A percentile compares a stretch with the other conserved stretches of the same genome.
Conservation (phyloP, 108 stramenopile species). For the Stephanodiscus triporus region DNA sequence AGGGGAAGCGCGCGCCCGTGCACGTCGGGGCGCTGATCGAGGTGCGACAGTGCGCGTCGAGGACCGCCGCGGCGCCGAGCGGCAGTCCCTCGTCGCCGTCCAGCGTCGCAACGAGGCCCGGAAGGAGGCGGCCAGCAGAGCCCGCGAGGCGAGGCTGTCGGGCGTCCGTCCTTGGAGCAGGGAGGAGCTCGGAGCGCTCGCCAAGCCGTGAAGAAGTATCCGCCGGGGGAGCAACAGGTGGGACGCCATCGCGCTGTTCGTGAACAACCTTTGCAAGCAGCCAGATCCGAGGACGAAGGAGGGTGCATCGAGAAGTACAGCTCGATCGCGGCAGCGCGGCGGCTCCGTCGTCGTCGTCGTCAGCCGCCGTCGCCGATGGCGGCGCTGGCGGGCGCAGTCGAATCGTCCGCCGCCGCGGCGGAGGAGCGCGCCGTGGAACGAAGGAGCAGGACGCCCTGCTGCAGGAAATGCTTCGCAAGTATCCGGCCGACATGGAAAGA, state of each 20-base stretch:
- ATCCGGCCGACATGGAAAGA: constrained; percentile 96
- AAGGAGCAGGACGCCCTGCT: constrained; percentile 91
- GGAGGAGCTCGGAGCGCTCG: constrained; percentile 89
- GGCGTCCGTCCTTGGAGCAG: constrained; percentile 82
- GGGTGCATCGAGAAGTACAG: constrained; percentile 94
- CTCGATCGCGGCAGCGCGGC: constrained; percentile 45
- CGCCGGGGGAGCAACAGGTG: constrained; percentile 94
- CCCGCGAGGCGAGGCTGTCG: constrained; percentile 45
- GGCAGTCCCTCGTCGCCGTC: constrained; percentile 41
- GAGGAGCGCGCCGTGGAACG: constrained; percentile 69
- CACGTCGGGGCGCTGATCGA: constrained; percentile 37
- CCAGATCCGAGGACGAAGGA: constrained; percentile 87
- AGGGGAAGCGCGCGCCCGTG: constrained; percentile 20
- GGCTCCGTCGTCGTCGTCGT: neutral
- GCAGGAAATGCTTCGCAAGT: constrained; percentile 83
- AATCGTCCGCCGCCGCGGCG: constrained; percentile 3
- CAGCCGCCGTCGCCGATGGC: constrained; percentile 13
- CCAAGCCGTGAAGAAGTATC: constrained; percentile 95
- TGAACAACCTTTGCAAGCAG: constrained; percentile 80
- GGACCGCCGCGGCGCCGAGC: constrained; percentile 37
- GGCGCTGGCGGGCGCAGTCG: neutral
- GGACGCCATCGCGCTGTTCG: constrained; percentile 92
- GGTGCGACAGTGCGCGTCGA: constrained; percentile 33
- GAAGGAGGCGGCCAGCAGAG: constrained; percentile 43
- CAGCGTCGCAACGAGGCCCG: constrained; percentile 37